A percentile compares a stretch with the other conserved stretches of the same genome.
Conservation (phyloP, 2,329 filamentous ascomycete genomes). For the Aschersonia sp. region DNA sequence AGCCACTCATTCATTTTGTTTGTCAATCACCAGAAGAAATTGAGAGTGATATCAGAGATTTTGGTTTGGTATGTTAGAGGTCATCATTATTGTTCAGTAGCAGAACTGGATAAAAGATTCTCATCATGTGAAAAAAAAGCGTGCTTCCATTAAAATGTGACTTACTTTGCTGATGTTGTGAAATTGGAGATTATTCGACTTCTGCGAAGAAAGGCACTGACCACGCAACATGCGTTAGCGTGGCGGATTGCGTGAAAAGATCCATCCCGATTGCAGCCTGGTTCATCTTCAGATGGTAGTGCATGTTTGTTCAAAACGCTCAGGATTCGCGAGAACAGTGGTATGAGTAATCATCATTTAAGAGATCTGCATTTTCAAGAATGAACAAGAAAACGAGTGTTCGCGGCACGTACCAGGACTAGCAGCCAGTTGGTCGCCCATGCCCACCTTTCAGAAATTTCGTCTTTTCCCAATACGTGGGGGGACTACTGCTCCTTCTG, state of each 20-base stretch:
- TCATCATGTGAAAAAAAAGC: slow-evolving; percentile 38
- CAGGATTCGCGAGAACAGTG: slow-evolving; percentile 48
- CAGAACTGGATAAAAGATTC: slow-evolving; percentile 55
- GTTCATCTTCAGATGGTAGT: slow-evolving; percentile 52
- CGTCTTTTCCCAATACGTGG: no score
- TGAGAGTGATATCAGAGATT: slow-evolving; percentile 32
- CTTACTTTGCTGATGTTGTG: background rate
- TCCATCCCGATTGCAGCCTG: no score
- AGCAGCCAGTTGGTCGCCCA: background rate
- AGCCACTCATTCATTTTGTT: no score
- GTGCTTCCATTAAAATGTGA: background rate
- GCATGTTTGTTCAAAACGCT: slow-evolving; percentile 54
- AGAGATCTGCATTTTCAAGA: background rate
- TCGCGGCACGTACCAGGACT: background rate
- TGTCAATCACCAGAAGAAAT: slow-evolving; percentile 11
- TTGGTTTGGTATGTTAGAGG: slow-evolving; percentile 48
- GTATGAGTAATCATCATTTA: slow-evolving; percentile 38
- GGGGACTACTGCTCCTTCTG: no score
- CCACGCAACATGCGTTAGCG: no score
- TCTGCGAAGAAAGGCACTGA: no score
- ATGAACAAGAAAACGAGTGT: background rate
- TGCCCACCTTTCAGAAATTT: no score
- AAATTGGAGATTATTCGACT: background rate
- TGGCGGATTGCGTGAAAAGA: background rate
- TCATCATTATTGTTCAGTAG: slow-evolving; percentile 58